These are phyloP conservation scores for Diplodia intermedia DNA, from an alignment of 2,329 filamentous ascomycete genomes.

Conservation along the genomic window DNA sequence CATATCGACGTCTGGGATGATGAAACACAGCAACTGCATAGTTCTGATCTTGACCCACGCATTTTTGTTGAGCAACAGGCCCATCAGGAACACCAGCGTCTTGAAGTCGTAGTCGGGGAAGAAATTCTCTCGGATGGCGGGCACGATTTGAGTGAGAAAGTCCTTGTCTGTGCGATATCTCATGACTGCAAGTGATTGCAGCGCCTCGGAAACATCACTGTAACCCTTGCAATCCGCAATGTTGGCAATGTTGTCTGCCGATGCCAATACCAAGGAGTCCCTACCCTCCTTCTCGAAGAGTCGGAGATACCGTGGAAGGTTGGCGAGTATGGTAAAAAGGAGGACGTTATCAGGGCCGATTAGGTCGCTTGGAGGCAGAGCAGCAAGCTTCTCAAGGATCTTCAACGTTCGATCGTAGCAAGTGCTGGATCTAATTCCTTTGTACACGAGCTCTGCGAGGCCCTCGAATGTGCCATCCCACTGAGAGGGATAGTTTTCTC, in stretches of 20 bases:
- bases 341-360: slow-evolving; percentile 83
- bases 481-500: slow-evolving; percentile 78
- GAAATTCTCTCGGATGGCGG: slow-evolving; percentile 76
- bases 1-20: slow-evolving; percentile 93
- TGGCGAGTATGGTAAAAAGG: slow-evolving; percentile 87
- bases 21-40: slow-evolving; percentile 84
- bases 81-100: slow-evolving; percentile 87
- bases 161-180: slow-evolving; percentile 73
- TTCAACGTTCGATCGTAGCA: slow-evolving; percentile 80
- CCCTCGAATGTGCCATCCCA: slow-evolving; percentile 94
- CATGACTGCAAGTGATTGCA: slow-evolving; percentile 73
- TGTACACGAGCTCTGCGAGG: slow-evolving; percentile 84
- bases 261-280: slow-evolving; percentile 58
- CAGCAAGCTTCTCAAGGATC: slow-evolving; percentile 78
- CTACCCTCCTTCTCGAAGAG: slow-evolving; percentile 72
- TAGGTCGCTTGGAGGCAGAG: slow-evolving; percentile 78
- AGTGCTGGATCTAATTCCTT: slow-evolving; percentile 84
- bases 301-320: slow-evolving; percentile 83
- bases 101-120: slow-evolving; percentile 83
- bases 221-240: slow-evolving; percentile 77
- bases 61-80: slow-evolving; percentile 85
- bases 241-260: slow-evolving; percentile 72
- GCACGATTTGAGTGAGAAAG: slow-evolving; percentile 76
- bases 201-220: slow-evolving; percentile 69
- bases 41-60: slow-evolving; percentile 92